Evolutionary conservation across 2,329 filamentous ascomycete species (phyloP).

Genomic region (Setomelanomma holmii): DNA sequence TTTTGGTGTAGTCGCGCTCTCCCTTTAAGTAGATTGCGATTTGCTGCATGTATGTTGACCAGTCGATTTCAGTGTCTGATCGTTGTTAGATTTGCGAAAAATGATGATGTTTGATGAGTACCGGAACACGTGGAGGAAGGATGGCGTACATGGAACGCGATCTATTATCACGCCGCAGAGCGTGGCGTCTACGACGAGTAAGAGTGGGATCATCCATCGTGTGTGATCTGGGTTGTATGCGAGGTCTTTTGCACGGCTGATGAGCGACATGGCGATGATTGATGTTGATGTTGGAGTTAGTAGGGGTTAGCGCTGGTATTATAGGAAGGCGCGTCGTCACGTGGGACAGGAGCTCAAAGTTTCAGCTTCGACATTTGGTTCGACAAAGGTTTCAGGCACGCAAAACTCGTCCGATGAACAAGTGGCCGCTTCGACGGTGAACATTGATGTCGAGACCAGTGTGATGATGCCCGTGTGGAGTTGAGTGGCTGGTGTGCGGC

Average conservation of each 20-base stretch:
- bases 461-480: too few relatives aligned
- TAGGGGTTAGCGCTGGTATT: conserved; percentile 15
- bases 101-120: too few relatives aligned
- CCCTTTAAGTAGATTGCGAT: conserved; percentile 79
- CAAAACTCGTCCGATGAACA: not conserved
- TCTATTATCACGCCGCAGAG: conserved; percentile 78
- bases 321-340: conserved; percentile 5
- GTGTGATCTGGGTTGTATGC: conserved; percentile 63
- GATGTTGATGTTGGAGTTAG: not conserved
- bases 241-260: conserved; percentile 46
- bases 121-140: not conserved
- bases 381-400: conserved; percentile 3
- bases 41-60: conserved; percentile 96
- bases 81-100: too few relatives aligned
- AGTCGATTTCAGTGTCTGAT: conserved; percentile 96
- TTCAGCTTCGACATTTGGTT: conserved; percentile 13
- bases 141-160: conserved; percentile 78
- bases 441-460: too few relatives aligned
- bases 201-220: conserved; percentile 68
- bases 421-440: not conserved
- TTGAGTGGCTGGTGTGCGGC: too few relatives aligned
- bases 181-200: conserved; percentile 73
- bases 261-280: conserved; percentile 44
- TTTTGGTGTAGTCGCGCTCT: conserved; percentile 85
- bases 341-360: conserved; percentile 8